Conservation (phyloP, 2,329 filamentous ascomycete species). For the Aspergillus brunneoviolaceus region DNA sequence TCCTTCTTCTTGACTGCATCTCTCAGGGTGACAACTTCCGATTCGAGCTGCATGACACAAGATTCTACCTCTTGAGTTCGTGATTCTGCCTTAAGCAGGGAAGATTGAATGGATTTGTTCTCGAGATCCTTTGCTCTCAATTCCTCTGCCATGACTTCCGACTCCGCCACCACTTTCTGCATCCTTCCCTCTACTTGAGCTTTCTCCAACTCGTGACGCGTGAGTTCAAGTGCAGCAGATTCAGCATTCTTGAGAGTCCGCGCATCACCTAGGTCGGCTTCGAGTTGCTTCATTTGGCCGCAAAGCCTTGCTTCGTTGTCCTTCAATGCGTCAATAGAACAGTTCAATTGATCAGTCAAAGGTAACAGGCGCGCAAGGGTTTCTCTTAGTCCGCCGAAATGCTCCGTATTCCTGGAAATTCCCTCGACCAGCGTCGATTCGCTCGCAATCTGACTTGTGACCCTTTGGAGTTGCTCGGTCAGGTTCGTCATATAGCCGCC, state of each 20-base stretch:
- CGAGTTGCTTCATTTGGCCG: slow-evolving; percentile 28
- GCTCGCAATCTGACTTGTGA: slow-evolving; percentile 20
- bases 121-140: slow-evolving; percentile 22
- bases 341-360: slow-evolving; percentile 19
- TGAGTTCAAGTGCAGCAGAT: slow-evolving; percentile 25
- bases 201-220: slow-evolving; percentile 22
- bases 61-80: slow-evolving; percentile 20
- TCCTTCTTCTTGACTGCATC: slow-evolving; percentile 25
- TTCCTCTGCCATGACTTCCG: slow-evolving; percentile 16
- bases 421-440: slow-evolving; percentile 22
- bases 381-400: slow-evolving; percentile 19
- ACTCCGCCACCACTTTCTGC: slow-evolving; percentile 21
- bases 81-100: slow-evolving; percentile 20
- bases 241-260: slow-evolving; percentile 21
- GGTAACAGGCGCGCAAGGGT: slow-evolving; percentile 21
- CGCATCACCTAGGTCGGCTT: slow-evolving; percentile 19
- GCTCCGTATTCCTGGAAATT: slow-evolving; percentile 21
- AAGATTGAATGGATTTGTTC: slow-evolving; percentile 18
- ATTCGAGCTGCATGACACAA: slow-evolving; percentile 18
- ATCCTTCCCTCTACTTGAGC: slow-evolving; percentile 27
- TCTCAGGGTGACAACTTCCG: slow-evolving; percentile 23
- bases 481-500: slow-evolving; percentile 13
- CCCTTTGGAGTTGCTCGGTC: slow-evolving; percentile 22
- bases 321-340: slow-evolving; percentile 24
- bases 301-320: slow-evolving; percentile 27